Base-by-base conservation (phyloP, 139 green algal genomes). In the Spirogloea muscicola region DNA sequence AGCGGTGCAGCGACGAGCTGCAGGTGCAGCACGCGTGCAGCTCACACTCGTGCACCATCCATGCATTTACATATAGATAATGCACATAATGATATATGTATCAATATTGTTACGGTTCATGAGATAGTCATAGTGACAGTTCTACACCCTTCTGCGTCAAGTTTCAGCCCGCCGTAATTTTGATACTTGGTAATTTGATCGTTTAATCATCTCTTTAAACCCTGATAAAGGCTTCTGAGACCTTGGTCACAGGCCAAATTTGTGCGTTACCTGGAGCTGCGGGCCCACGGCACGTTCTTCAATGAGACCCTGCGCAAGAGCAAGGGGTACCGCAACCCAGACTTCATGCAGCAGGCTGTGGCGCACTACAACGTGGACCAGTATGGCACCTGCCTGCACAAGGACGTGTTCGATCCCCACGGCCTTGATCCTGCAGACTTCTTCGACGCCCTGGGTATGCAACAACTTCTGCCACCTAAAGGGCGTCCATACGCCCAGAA, bases 341-440 rank as follows among this genome's bases (percentile, higher is more conserved):
- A 87, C 57, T 92, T 93, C 44, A 77, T 93, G 62, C 58, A 84
- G 13, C 88, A 91, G 68, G 89, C 88, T 76, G 87, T 93, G 37
- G 79, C 86, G 58, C 70, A 86, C 58, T 84, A 79, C 25, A 67
- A 82, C 25, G 84, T 93, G 0, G 34, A 89, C 29, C 65, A 91
- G 57, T 83, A 84, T 34, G 89, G 88, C 5, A 87, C 68, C 7
- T 81, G 49, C 55, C 84, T 87, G 34, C 57, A 71, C 0, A 66
- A 59, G 2, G 86, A 90, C 3, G 65, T 87, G 9, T 74, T 76
- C 27, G 69, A 83, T 67, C 75, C 75, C 7, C 75, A 62, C 21
- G 68, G 75, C 41, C 36, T 68, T 10, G 16, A 38, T 9, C 7
- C 29, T 3, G 34, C 16, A 4, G 75, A 82, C 62, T 82, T 69